A percentile compares a stretch with the other conserved stretches of the same genome.
Evolutionary conservation across 192 early-diverging fungal species (phyloP).

Genomic region (Geosiphon pyriformis): DNA sequence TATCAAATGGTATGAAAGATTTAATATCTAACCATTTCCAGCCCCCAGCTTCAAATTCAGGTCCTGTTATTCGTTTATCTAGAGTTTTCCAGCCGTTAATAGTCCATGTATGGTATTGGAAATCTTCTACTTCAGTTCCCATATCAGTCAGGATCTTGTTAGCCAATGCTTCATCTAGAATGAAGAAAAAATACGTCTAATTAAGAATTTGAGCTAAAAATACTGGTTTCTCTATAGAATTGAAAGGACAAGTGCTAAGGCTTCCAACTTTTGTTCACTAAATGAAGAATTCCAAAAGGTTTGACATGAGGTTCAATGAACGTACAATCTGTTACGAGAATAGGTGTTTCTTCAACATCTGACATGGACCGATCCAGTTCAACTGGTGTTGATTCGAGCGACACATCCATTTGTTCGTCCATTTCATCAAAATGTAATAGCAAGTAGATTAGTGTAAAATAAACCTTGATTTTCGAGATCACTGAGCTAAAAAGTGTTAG

Average conservation of each 20-base stretch:
- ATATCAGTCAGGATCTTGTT: slow-evolving; percentile 35
- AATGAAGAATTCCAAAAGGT: no score
- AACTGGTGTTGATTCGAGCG: slow-evolving; percentile 26
- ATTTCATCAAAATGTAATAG: background rate
- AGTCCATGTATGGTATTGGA: slow-evolving; percentile 34
- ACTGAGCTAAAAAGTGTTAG: background rate
- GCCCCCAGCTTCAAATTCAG: slow-evolving; percentile 42
- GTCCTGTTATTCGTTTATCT: slow-evolving; percentile 41
- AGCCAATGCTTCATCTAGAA: slow-evolving; percentile 36
- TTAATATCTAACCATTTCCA: slow-evolving; percentile 36
- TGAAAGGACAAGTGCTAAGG: no score
- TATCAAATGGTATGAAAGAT: background rate
- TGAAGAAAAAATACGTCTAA: no score
- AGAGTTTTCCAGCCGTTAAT: slow-evolving; percentile 35
- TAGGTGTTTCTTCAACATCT: slow-evolving; percentile 26
- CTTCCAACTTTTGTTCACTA: no score
- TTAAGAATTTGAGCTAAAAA: no score
- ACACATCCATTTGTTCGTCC: slow-evolving; percentile 33
- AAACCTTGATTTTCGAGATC: background rate
- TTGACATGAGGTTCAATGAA: no score
- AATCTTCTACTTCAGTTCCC: slow-evolving; percentile 35
- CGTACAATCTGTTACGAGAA: slow-evolving; percentile 23
- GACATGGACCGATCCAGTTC: slow-evolving; percentile 30
- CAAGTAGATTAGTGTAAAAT: background rate
- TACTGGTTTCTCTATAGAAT: no score